Conservation (phyloP, 371 early-diverging fungal species). For the Rhizopus delemar region DNA sequence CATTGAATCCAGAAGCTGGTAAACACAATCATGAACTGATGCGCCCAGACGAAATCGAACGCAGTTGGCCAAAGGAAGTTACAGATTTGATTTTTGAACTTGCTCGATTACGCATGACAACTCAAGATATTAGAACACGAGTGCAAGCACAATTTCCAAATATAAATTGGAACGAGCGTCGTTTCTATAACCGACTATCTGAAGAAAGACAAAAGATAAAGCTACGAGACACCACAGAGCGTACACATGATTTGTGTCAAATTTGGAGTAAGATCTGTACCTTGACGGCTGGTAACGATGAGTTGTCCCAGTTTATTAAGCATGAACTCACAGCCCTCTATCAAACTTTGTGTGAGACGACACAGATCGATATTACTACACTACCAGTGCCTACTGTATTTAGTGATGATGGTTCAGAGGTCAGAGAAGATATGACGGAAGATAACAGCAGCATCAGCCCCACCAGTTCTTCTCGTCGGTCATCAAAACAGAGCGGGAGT, state of each 20-base stretch:
- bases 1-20: constrained; percentile 59
- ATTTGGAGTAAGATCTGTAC: constrained; percentile 43
- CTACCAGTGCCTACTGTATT: constrained; percentile 14
- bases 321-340: constrained; percentile 30
- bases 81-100: constrained; percentile 55
- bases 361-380: constrained; percentile 30
- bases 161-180: constrained; percentile 64
- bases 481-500: constrained; percentile 12
- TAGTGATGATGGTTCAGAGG: not conserved
- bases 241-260: constrained; percentile 40
- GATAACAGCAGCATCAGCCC: not conserved
- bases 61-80: constrained; percentile 59
- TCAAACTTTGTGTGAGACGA: constrained; percentile 45
- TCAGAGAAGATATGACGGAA: not conserved
- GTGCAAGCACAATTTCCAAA: constrained; percentile 58
- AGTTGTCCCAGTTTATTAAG: constrained; percentile 37
- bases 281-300: constrained; percentile 45
- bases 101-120: constrained; percentile 51
- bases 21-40: constrained; percentile 62
- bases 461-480: not conserved
- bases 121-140: constrained; percentile 54
- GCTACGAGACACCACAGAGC: constrained; percentile 47
- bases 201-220: constrained; percentile 63
- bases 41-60: constrained; percentile 59
- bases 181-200: constrained; percentile 63